Evolutionary conservation across 2,329 filamentous ascomycete genomes (phyloP), one percentile per base, ranked within the genome.

Genomic region (Cordyceps cateniannulata): DNA sequence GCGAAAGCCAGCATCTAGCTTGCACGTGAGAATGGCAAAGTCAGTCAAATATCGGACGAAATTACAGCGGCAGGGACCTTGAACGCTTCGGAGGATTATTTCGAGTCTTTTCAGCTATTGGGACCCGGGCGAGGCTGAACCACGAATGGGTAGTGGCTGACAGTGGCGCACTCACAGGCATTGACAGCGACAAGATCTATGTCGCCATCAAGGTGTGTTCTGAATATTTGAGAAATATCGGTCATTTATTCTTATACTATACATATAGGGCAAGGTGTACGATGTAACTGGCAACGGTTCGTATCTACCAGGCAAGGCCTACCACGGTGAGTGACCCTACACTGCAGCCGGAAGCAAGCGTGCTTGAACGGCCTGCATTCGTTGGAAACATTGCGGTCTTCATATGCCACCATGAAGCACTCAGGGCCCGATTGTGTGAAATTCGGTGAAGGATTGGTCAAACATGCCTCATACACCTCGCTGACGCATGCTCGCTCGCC

Each of bases 221-320:
- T 22, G 10, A 3, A 14, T 32, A 18, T n/a, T 8, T 9, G 25
- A 22, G 12, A 18, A 53, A 51, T 48, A 48, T 52, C 38, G 10
- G 14, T 20, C 18, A 12, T 9, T 25, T 8, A 12, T 29, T 8
- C 40, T 59, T 7, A 66, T 66, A 54, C 64, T 24, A 52, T n/a
- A 61, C 35, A 42, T 48, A 59, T 62, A 96, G 88, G 93, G 95
- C 67, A 91, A 89, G 63, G 88, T 99, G 57, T 99, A 97, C 71
- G 93, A 99, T 71, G 95, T 99, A 63, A 91, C 85, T 25, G 90
- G 88, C 56, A 99, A 98, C 47, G 27, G n/a, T 5, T 61, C 60
- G 20, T 61, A 61, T 52, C 24, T 57, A 38, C 60, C 60, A 16
- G 60, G 60, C 75, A 86, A 89, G 65, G 86, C 90, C 18, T 99